Percentiles rank a stretch among this genome's conserved stretches.
Evolutionary conservation across 148 eudicot genomes (phyloP).

Genomic region (Rhododendron mucronatum): DNA sequence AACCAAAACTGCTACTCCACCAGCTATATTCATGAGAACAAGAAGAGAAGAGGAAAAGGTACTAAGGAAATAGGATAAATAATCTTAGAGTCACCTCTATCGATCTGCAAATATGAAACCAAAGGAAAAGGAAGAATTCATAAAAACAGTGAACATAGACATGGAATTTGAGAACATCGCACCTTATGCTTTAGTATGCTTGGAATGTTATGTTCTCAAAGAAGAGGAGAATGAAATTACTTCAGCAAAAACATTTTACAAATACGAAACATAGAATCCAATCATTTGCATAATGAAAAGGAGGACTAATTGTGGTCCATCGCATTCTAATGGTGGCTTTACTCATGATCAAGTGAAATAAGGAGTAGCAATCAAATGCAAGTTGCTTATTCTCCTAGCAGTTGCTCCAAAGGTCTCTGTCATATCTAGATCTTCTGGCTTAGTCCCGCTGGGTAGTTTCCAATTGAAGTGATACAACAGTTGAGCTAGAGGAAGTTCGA

Average conservation of each 20-base stretch:
- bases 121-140: background rate
- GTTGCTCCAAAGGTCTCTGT: slow-evolving; percentile 14
- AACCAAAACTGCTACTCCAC: no score
- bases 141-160: background rate
- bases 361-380: background rate
- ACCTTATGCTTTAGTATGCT: background rate
- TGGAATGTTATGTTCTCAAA: background rate
- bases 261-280: background rate
- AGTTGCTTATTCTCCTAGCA: slow-evolving; percentile 8
- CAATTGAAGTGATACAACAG: slow-evolving; percentile 28
- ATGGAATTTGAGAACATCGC: background rate
- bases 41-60: no score
- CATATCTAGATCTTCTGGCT: slow-evolving; percentile 24
- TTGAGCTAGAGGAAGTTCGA: slow-evolving; percentile 29
- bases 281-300: background rate
- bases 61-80: no score
- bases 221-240: background rate
- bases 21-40: no score
- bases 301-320: background rate
- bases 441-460: slow-evolving; percentile 15
- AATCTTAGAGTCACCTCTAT: no score
- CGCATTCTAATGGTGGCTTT: background rate
- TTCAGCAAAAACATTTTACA: background rate
- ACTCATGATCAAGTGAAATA: background rate
- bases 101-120: background rate